Evolutionary conservation across 305 asterid species (phyloP).

Genomic region (Fraxinus ornus): DNA sequence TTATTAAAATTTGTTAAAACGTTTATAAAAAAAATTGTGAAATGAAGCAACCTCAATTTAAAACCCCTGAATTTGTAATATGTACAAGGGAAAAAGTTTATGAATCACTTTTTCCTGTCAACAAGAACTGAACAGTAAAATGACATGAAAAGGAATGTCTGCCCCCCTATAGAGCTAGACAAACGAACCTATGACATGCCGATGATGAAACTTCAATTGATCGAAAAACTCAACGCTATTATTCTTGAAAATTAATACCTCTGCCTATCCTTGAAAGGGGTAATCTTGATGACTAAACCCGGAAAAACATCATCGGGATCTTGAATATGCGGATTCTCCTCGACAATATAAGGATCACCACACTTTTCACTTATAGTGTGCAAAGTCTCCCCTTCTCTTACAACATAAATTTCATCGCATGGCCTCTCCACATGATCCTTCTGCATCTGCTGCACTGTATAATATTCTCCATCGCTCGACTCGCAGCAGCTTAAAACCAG

Average conservation of each 20-base stretch:
- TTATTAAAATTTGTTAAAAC: too few relatives aligned
- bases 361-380: conserved; percentile 27
- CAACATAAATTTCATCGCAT: conserved; percentile 32
- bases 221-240: not conserved
- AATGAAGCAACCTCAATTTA: not conserved
- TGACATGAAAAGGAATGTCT: not conserved
- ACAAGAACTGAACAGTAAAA: not conserved
- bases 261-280: conserved; percentile 1
- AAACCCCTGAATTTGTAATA: not conserved
- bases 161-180: not conserved
- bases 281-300: conserved; percentile 30
- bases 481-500: conserved; percentile 12
- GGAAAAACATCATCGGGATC: conserved; percentile 32
- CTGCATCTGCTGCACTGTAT: not conserved
- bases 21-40: too few relatives aligned
- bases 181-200: not conserved
- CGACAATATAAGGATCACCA: conserved; percentile 31
- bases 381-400: conserved; percentile 28
- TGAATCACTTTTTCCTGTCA: not conserved
- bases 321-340: conserved; percentile 33
- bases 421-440: not conserved
- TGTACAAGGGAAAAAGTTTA: not conserved
- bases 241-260: not conserved
- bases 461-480: not conserved
- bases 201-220: not conserved